phyloP scores from a whole-genome alignment of 139 green algal genomes.

The Limnomonas spitsbergensis region DNA sequence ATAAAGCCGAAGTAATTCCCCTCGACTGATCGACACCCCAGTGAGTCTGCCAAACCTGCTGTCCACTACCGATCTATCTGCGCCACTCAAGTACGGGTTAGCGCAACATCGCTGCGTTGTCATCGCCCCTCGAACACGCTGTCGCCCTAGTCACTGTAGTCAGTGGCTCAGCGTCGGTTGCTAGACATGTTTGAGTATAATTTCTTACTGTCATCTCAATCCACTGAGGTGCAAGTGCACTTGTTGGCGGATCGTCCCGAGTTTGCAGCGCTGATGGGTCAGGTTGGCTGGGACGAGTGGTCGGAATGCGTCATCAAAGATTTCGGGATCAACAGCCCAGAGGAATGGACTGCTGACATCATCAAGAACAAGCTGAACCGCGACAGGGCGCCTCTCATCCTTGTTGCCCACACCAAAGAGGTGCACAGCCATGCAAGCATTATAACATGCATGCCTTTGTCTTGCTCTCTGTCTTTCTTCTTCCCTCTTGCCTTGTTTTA shows the following conservation, averaged over 20 bases:
- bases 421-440: background rate
- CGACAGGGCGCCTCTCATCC: background rate
- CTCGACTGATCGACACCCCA: too few relatives aligned
- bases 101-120: too few relatives aligned
- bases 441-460: background rate
- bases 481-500: too few relatives aligned
- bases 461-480: too few relatives aligned
- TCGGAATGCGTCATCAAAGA: background rate
- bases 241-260: background rate
- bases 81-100: too few relatives aligned
- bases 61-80: too few relatives aligned
- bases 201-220: background rate
- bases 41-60: too few relatives aligned
- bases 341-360: background rate
- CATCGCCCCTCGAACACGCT: too few relatives aligned
- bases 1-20: too few relatives aligned
- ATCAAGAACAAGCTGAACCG: background rate
- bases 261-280: background rate
- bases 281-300: background rate
- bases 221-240: background rate
- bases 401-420: background rate
- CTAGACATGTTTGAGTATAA: background rate
- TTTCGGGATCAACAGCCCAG: background rate
- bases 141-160: too few relatives aligned
- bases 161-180: too few relatives aligned